Evolutionary conservation across 148 eudicot species (phyloP).

Genomic region (Hydrangea macrophylla): DNA sequence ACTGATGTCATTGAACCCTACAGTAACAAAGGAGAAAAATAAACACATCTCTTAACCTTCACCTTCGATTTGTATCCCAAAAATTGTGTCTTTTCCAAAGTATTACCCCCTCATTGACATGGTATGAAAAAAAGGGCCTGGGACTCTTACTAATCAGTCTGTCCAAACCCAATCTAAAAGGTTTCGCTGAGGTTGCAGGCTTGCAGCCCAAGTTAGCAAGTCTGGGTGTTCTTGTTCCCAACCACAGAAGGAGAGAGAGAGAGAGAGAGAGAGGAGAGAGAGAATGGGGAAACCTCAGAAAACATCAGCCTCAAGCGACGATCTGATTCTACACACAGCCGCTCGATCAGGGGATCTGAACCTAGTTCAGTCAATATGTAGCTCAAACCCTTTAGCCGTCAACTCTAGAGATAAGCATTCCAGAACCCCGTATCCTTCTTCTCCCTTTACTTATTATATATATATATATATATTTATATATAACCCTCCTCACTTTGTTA

Average conservation of each 20-base stretch:
- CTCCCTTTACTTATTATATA: neutral
- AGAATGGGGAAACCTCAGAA: constrained; percentile 25
- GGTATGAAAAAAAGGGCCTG: too few species aligned
- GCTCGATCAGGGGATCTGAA: constrained; percentile 79
- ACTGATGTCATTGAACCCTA: too few species aligned
- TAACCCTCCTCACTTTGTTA: too few species aligned
- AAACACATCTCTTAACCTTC: too few species aligned
- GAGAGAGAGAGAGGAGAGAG: neutral
- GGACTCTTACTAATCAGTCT: too few species aligned
- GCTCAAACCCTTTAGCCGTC: constrained; percentile 56
- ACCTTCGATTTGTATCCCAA: too few species aligned
- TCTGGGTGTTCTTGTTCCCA: neutral
- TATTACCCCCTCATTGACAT: too few species aligned
- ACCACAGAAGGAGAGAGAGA: neutral
- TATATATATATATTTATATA: neutral
- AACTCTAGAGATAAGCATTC: constrained; percentile 92
- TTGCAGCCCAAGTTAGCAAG: too few species aligned
- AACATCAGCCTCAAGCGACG: constrained; percentile 20
- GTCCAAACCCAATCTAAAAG: too few species aligned
- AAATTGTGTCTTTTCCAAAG: too few species aligned
- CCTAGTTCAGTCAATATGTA: constrained; percentile 47
- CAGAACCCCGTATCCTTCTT: constrained; percentile 78
- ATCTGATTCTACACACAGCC: constrained; percentile 59
- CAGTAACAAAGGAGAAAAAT: too few species aligned
- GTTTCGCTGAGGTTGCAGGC: too few species aligned